These are phyloP conservation scores for Neofusicoccum sp. DNA, from an alignment of 2,329 filamentous ascomycete species.

Conservation along the genomic window DNA sequence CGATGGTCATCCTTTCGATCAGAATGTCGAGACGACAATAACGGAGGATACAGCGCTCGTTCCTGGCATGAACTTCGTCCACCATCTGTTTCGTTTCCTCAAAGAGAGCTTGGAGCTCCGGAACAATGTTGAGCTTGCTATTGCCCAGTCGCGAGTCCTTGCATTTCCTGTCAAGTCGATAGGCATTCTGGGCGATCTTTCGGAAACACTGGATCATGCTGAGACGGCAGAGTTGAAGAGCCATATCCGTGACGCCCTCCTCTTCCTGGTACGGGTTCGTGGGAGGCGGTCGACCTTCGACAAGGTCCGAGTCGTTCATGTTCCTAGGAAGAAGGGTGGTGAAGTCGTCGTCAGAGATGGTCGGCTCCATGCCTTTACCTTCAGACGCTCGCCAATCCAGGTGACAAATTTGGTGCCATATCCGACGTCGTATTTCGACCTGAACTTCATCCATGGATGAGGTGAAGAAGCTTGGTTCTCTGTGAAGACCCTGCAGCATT, in stretches of 20 bases:
- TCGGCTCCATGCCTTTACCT: conserved; percentile 43
- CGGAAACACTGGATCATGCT: conserved; percentile 38
- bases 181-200: conserved; percentile 40
- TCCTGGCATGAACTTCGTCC: conserved; percentile 38
- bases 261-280: conserved; percentile 35
- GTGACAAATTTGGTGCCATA: conserved; percentile 43
- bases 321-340: conserved; percentile 42
- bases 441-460: conserved; percentile 41
- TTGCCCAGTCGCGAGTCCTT: conserved; percentile 8
- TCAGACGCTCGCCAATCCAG: conserved; percentile 42
- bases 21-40: conserved; percentile 36
- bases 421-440: conserved; percentile 39
- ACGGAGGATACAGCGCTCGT: conserved; percentile 35
- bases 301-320: conserved; percentile 41
- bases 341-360: conserved; percentile 40
- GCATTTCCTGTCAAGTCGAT: conserved; percentile 39
- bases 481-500: conserved; percentile 40
- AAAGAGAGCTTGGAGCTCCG: conserved; percentile 37
- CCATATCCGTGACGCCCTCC: conserved; percentile 36
- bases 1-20: conserved; percentile 35
- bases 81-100: conserved; percentile 41
- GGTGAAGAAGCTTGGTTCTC: conserved; percentile 41
- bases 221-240: conserved; percentile 40
- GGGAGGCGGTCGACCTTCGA: conserved; percentile 38
- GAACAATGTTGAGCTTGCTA: conserved; percentile 29